These are phyloP conservation scores for Aegilops bicornis DNA, from an alignment of 176 grass and related monocot genomes.

Conservation along the genomic window DNA sequence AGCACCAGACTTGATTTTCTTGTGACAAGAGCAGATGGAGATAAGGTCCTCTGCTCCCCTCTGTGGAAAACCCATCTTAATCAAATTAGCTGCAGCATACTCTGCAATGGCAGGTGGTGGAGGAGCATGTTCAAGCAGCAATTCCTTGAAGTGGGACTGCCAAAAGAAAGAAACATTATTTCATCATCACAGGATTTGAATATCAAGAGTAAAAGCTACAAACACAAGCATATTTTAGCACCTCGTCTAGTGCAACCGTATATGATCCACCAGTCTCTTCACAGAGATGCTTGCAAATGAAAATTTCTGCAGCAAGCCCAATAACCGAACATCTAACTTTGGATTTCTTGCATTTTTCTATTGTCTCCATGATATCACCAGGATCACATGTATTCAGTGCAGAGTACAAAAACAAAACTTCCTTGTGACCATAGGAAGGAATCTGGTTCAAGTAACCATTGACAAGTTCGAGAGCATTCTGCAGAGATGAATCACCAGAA, in stretches of 20 bases:
- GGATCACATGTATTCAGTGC: constrained; percentile 90
- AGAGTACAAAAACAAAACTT: constrained; percentile 87
- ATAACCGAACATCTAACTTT: constrained; percentile 94
- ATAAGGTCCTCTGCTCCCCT: constrained; percentile 93
- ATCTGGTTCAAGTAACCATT: constrained; percentile 86
- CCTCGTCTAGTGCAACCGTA: constrained; percentile 89
- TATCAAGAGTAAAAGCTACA: constrained; percentile 34
- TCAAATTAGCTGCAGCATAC: constrained; percentile 93
- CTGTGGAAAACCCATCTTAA: constrained; percentile 99
- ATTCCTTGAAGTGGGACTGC: constrained; percentile 91
- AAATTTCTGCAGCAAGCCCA: constrained; percentile 92
- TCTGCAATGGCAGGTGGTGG: constrained; percentile 95
- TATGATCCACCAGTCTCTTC: constrained; percentile 89
- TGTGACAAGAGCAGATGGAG: constrained; percentile 98
- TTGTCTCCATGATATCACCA: constrained; percentile 82
- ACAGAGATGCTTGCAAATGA: constrained; percentile 93
- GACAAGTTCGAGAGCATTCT: constrained; percentile 88
- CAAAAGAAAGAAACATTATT: constrained; percentile 40
- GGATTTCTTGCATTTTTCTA: constrained; percentile 76
- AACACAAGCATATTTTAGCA: constrained; percentile 36
- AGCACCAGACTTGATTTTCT: constrained; percentile 76
- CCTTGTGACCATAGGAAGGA: constrained; percentile 88
- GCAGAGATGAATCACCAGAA: constrained; percentile 86
- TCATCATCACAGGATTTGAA: constrained; percentile 5
- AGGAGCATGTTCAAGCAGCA: constrained; percentile 89